Conservation (phyloP, 2,329 filamentous ascomycete species). For the Venturia nashicola region DNA sequence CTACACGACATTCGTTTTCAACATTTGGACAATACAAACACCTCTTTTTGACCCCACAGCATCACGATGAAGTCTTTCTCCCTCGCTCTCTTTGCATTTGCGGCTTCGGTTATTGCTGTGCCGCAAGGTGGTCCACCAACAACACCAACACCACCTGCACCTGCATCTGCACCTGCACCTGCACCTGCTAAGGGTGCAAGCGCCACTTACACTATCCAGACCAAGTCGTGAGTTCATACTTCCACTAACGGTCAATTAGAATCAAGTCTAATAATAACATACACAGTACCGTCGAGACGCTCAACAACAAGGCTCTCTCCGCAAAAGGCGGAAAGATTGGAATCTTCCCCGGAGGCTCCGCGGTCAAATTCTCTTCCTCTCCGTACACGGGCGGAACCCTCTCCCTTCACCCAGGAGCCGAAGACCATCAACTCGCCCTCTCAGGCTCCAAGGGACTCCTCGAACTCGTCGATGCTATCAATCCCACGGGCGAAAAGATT, state of each 20-base stretch:
- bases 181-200: not conserved
- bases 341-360: constrained; percentile 13
- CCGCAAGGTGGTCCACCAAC: constrained; percentile 13
- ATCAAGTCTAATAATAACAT: not conserved
- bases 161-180: too few species aligned
- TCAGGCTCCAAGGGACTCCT: constrained; percentile 17
- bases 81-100: constrained; percentile 13
- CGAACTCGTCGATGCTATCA: constrained; percentile 17
- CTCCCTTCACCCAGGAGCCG: constrained; percentile 17
- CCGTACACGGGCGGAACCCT: constrained; percentile 18
- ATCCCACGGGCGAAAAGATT: constrained; percentile 15
- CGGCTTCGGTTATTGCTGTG: constrained; percentile 15
- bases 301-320: constrained; percentile 18
- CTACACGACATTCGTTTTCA: not conserved
- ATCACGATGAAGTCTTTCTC: constrained; percentile 17
- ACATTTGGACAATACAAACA: not conserved
- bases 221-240: constrained; percentile 16
- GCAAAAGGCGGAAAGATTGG: constrained; percentile 15
- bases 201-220: constrained; percentile 18
- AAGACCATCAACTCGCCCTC: constrained; percentile 19
- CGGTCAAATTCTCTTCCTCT: constrained; percentile 17
- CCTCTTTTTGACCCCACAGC: not conserved
- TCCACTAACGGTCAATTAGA: not conserved
- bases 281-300: not conserved
- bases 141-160: too few species aligned